Evolutionary conservation across 345 rosid genomes (phyloP).

Genomic region (Punica granatum): DNA sequence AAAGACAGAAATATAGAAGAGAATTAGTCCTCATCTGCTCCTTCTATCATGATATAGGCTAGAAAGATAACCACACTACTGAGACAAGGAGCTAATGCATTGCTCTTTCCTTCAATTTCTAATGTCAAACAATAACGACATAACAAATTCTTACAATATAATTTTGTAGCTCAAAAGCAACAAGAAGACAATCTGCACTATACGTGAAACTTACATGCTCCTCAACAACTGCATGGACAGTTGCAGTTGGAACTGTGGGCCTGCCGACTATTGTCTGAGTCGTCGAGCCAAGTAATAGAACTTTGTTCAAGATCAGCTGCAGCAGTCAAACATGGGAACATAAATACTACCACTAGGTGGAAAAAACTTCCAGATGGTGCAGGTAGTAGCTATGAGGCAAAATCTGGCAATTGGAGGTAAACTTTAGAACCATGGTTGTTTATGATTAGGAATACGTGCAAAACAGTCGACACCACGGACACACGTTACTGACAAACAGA

Average conservation of each 20-base stretch:
- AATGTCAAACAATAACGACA: background rate
- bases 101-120: background rate
- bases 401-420: background rate
- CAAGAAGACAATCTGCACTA: background rate
- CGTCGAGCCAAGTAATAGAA: slow-evolving; percentile 70
- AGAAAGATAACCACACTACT: background rate
- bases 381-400: background rate
- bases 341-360: background rate
- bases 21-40: slow-evolving; percentile 2
- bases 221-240: slow-evolving; percentile 93
- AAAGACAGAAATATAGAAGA: background rate
- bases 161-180: background rate
- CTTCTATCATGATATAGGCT: background rate
- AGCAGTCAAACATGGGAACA: slow-evolving; percentile 5
- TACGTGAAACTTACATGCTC: slow-evolving; percentile 68
- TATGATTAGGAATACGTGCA: background rate
- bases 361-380: background rate
- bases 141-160: background rate
- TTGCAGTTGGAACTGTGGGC: slow-evolving; percentile 74
- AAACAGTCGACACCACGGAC: background rate
- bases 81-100: background rate
- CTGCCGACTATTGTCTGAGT: slow-evolving; percentile 75
- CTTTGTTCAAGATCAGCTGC: slow-evolving; percentile 85
- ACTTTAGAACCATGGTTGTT: background rate
- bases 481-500: background rate